phyloP scores from a whole-genome alignment of 768 basidiomycete genomes.

The Leccinum subgranulosum region DNA sequence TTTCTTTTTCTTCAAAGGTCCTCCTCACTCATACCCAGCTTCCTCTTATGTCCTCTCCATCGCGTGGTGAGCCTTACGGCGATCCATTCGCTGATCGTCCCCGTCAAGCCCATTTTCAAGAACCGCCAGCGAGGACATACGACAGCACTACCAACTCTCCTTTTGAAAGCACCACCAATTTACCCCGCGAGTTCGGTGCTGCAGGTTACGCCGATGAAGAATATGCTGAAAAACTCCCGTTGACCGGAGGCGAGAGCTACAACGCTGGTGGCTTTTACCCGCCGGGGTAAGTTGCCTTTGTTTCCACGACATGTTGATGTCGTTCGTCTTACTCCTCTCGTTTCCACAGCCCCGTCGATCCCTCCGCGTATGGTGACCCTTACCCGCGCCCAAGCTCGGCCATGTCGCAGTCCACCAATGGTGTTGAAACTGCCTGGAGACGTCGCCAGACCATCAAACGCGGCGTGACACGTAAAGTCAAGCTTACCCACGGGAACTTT shows the following conservation, averaged over 20 bases:
- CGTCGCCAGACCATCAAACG: conserved; percentile 90
- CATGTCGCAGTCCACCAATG: conserved; percentile 52
- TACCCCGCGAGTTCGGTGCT: conserved; percentile 51
- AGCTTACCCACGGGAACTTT: conserved; percentile 90
- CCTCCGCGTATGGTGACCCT: conserved; percentile 63
- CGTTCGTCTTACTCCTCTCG: conserved; percentile 2
- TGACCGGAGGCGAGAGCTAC: conserved; percentile 57
- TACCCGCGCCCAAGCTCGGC: conserved; percentile 53
- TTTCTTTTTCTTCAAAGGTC: conserved; percentile 3
- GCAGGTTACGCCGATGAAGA: conserved; percentile 60
- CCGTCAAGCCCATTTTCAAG: conserved; percentile 54
- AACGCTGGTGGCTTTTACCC: conserved; percentile 42
- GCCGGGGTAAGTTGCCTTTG: conserved; percentile 47
- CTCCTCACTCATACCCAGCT: neutral
- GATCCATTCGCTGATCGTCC: conserved; percentile 77
- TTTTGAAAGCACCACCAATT: conserved; percentile 55
- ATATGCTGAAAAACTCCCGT: conserved; percentile 70
- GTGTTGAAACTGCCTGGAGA: conserved; percentile 59
- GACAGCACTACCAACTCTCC: conserved; percentile 40
- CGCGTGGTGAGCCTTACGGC: conserved; percentile 36
- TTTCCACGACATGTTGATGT: neutral
- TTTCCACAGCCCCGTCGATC: conserved; percentile 46
- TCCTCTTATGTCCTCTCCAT: conserved; percentile 25
- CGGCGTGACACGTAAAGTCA: conserved; percentile 91
- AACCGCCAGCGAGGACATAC: conserved; percentile 50